Base-by-base conservation (phyloP, 345 rosid species). In the Brassica rapa region DNA sequence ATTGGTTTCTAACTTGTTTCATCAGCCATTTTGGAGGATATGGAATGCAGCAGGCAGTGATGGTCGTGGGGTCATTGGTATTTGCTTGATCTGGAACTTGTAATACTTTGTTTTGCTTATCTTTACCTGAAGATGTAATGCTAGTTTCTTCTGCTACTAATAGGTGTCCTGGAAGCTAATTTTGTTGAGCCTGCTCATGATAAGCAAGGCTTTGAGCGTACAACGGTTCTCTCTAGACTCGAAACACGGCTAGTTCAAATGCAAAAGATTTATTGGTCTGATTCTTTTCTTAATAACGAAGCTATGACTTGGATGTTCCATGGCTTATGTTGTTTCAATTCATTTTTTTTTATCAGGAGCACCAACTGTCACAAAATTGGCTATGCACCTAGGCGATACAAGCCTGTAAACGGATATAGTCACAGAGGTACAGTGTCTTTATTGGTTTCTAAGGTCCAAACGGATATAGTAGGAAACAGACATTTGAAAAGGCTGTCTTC, bases 101-200 rank as follows among this genome's bases (percentile, higher is more conserved):
- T 70, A 3, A 25, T 74, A 24, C 57, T 51, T 29, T 21, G 25
- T 67, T 63, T 15, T 4, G 21, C 37, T 27, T 23, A 59, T 10
- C n/a, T 8, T 78, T 6, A 23, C 3, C 0, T 29, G 68, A 41
- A 11, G 46, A 43, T 62, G 19, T 74, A 75, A 83, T 64, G 75
- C 65, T 16, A 59, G 80, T 64, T 19, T 53, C 66, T 71, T 71
- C 56, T 82, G 74, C 67, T 66, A 70, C 71, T 64, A 71, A 61
- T 74, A 91, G 98, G 98, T 82, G 91, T 91, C 30, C 79, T 93
- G 80, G 98, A 93, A 85, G 98, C 98, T 74, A 88, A 93, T 86
- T 93, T 93, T 81, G 90, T 93, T 25, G 97, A 93, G 82, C 98
- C 98, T 76, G 97, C 98, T 77, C 97, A 93, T 83, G 96, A 93